Evolutionary conservation across 2,329 filamentous ascomycete species (phyloP).

Genomic region (Metarhizium robertsii): DNA sequence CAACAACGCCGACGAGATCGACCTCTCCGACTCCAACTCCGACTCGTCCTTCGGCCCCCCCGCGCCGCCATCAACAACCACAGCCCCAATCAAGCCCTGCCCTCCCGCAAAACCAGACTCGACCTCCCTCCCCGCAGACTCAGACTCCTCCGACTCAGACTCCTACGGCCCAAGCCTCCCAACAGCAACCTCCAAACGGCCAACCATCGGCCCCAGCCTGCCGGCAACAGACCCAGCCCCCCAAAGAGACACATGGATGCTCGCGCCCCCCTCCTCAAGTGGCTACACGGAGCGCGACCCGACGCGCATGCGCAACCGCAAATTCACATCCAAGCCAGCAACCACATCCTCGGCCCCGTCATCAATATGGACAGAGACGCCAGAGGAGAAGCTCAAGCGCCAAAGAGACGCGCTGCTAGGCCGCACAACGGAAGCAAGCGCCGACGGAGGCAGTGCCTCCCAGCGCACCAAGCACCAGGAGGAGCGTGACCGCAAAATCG

Average conservation of each 20-base stretch:
- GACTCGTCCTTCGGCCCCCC: conserved; percentile 24
- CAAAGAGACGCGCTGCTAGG: conserved; percentile 78
- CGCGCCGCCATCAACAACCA: neutral
- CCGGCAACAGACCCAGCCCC: conserved; percentile 32
- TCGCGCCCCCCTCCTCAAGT: conserved; percentile 48
- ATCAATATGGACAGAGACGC: conserved; percentile 84
- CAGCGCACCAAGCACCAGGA: conserved; percentile 39
- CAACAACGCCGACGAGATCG: conserved; percentile 27
- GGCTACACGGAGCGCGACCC: conserved; percentile 62
- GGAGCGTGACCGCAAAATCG: conserved; percentile 38
- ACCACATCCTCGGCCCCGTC: conserved; percentile 23
- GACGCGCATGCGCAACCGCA: conserved; percentile 70
- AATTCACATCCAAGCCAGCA: conserved; percentile 60
- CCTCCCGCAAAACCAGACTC: neutral
- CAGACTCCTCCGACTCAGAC: conserved; percentile 29
- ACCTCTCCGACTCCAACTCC: conserved; percentile 21
- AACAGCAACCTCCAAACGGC: conserved; percentile 33
- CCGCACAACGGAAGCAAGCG: conserved; percentile 38
- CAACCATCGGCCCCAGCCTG: conserved; percentile 31
- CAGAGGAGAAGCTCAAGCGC: conserved; percentile 74
- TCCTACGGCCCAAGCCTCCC: conserved; percentile 54
- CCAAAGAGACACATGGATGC: conserved; percentile 79
- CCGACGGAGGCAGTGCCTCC: conserved; percentile 14
- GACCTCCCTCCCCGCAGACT: conserved; percentile 28
- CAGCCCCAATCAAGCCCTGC: neutral